Conservation (phyloP, 139 green algal genomes). For the Astrephomene gubernaculifera region DNA sequence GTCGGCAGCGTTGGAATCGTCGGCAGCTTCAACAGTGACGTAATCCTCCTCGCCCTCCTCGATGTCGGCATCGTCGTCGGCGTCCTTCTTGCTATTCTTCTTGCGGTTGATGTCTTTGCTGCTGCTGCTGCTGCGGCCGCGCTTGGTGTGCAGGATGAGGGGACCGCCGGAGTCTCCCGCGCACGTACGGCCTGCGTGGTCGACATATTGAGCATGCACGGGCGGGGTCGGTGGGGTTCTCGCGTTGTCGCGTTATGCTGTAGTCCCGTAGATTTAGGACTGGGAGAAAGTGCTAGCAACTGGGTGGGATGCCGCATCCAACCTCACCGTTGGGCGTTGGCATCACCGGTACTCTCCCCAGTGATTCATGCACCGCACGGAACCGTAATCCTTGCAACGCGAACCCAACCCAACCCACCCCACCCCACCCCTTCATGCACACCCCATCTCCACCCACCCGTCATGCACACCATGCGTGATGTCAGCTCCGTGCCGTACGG, state of each 20-base stretch:
- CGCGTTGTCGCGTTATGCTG: too few species aligned
- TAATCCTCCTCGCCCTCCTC: too few species aligned
- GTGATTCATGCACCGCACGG: too few species aligned
- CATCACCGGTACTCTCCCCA: too few species aligned
- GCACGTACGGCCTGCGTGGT: slow-evolving; percentile 33
- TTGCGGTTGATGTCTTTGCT: too few species aligned
- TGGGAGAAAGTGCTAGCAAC: not conserved
- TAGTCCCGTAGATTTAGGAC: too few species aligned
- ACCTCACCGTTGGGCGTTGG: not conserved
- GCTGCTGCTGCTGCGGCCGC: too few species aligned
- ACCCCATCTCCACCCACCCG: too few species aligned
- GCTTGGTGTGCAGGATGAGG: not conserved
- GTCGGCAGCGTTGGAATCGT: not conserved
- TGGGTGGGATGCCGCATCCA: not conserved
- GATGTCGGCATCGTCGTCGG: not conserved
- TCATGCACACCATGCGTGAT: slow-evolving; percentile 40
- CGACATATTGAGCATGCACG: not conserved
- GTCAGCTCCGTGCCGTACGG: slow-evolving; percentile 31
- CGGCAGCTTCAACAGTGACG: not conserved
- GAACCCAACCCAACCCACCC: too few species aligned
- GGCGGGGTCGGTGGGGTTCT: not conserved
- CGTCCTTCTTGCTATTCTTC: not conserved
- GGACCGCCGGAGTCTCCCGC: slow-evolving; percentile 41
- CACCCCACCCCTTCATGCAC: too few species aligned
- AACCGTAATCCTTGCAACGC: too few species aligned